Conservation (phyloP, 1,284 basidiomycete genomes). For the Exobasidium cylindrosporum region DNA sequence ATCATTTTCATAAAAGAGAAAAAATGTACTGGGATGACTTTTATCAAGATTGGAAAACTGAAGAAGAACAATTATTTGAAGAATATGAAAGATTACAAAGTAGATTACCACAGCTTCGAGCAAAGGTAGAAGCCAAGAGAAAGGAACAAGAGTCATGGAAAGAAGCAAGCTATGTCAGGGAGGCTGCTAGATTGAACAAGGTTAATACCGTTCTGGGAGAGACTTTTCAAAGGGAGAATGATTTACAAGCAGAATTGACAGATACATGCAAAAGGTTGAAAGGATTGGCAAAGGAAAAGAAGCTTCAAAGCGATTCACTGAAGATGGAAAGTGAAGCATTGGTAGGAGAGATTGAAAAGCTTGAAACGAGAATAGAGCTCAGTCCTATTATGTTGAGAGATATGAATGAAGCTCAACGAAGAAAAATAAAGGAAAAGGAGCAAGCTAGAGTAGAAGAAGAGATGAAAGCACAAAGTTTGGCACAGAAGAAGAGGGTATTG, state of each 20-base stretch:
- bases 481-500: conserved; percentile 2
- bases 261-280: too few relatives aligned
- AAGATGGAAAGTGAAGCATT: neutral
- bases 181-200: neutral
- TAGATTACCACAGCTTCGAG: neutral
- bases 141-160: conserved; percentile 24
- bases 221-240: neutral
- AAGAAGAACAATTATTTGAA: neutral
- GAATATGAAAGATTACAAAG: neutral
- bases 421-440: neutral
- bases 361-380: neutral
- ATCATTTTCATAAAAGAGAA: conserved; percentile 35
- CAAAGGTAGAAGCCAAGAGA: conserved; percentile 33
- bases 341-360: neutral
- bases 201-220: neutral
- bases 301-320: neutral
- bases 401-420: neutral
- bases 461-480: conserved; percentile 2
- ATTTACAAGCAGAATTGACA: neutral
- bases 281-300: neutral
- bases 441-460: neutral
- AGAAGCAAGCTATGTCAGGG: neutral
- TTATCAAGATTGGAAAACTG: neutral
- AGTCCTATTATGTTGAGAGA: neutral
- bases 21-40: neutral